Evolutionary conservation across 192 early-diverging fungal species (phyloP), one percentile per base, ranked within the genome.

Genomic region (Gamsiella multidivaricata): DNA sequence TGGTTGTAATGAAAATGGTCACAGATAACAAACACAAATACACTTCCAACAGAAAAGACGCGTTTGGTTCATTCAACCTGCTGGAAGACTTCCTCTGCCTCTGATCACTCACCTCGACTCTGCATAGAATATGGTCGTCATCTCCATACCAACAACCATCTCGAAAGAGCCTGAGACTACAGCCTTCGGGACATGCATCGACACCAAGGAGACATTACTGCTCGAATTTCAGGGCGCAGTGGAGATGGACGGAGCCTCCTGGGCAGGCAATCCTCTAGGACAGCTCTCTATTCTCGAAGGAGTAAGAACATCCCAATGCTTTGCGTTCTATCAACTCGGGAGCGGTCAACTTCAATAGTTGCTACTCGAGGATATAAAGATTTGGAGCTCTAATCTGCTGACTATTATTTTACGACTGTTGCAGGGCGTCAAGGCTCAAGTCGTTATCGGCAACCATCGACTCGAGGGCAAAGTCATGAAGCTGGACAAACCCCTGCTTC

Each of bases 391-490:
- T 6, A 54, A 32, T 28, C 12, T 10, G 14, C 15, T 12, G 15
- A 25, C 20, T 26, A 14, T 8, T 31, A 53, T 14, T 31, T 29
- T 55, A 6, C 14, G 11, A 14, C 32, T 56, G n/a, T 26, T 20
- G 1, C 41, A 78, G 74, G 65, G 61, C 3, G 45, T 34, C 18
- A 78, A 78, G 33, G 74, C 74, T 37, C 74, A 78, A 25, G 45
- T 78, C 0, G 65, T 78, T 12, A 68, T 78, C 7, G 74, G 74
- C 28, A 78, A 78, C 41, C 74, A 78, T 59, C 59, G 74, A 0
- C 31, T 78, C 5, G 74, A 78, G 3, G 74, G 74, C 39, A 78
- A 78, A 25, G 65, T 78, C 2, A 34, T 69, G 0, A 57, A 58
- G 33, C 54, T 78, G 47, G 61, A 33, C n/a, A 78, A 69, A 20